Evolutionary conservation across 2,329 filamentous ascomycete species (phyloP), one percentile per base, ranked within the genome.

Genomic region (Emericellopsis cladophorae): DNA sequence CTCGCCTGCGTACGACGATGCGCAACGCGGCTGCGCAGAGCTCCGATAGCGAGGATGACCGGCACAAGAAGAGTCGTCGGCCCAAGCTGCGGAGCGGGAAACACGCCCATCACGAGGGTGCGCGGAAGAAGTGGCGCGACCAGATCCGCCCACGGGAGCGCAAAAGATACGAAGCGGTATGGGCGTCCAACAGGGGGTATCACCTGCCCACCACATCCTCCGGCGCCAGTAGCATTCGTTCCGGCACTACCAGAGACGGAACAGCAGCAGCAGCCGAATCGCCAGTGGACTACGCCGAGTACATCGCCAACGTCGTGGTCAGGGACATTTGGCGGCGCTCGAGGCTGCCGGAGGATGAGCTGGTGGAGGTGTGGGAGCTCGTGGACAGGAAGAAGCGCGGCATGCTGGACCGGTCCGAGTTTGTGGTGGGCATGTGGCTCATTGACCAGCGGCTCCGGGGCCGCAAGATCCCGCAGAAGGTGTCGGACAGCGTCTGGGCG

Each of bases 371-470:
- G 1, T 92, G 84, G 80, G 77, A 81, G 34, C 64, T 90, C 15
- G 84, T 90, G 10, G 81, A 84, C 52, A 61, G 68, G 2, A 58
- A 64, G 7, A 56, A 61, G 1, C 54, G 60, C 12, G 81, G 81
- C 1, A 64, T 71, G 48, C 60, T 92, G 41, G 66, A 63, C 42
- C 74, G 75, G 51, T 71, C 80, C 42, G 81, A 88, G 61, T 92
- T 92, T 56, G 81, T 92, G 0, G 84, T 90, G 2, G 85, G 85
- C 9, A 70, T 86, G 64, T 92, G 85, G 84, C 61, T 92, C 38
- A 74, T 92, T 31, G 85, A 92, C 56, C 84, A 89, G 66, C 66
- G 83, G 44, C 62, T 92, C n/a, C 77, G 82, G 48, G 86, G 85
- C 2, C 66, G 84, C 44, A 92, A 92, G 65, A 66, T 90, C 16